Evolutionary conservation across 208 protist genomes (phyloP).

Genomic region (Leptomonas pyrrhocoris): DNA sequence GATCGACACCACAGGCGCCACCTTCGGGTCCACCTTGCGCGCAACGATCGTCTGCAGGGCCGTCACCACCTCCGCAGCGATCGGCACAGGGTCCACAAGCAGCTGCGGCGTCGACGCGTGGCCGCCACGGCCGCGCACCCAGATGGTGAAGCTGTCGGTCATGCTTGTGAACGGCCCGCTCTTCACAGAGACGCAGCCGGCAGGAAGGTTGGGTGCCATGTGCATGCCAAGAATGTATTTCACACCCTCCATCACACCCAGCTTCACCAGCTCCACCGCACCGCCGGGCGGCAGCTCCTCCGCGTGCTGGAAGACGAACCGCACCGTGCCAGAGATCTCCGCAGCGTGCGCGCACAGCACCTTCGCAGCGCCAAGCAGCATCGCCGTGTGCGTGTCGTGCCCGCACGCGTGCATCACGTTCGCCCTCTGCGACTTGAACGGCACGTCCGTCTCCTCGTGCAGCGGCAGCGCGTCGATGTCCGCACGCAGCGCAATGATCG

Average conservation of each 20-base stretch:
- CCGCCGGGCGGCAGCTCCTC: slow-evolving; percentile 66
- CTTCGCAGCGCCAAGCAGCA: slow-evolving; percentile 72
- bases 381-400: slow-evolving; percentile 70
- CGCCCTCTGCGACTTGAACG: slow-evolving; percentile 54
- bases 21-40: too few relatives aligned
- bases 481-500: slow-evolving; percentile 65
- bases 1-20: too few relatives aligned
- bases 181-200: slow-evolving; percentile 23
- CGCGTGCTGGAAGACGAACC: slow-evolving; percentile 77
- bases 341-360: slow-evolving; percentile 54
- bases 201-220: slow-evolving; percentile 31
- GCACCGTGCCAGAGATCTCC: slow-evolving; percentile 59
- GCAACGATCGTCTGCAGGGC: too few relatives aligned
- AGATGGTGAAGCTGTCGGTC: slow-evolving; percentile 43
- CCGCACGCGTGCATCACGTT: slow-evolving; percentile 78
- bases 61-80: too few relatives aligned
- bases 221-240: slow-evolving; percentile 57
- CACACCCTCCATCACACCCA: slow-evolving; percentile 57
- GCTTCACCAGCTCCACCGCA: slow-evolving; percentile 52
- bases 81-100: slow-evolving; percentile 61
- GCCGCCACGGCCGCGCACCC: slow-evolving; percentile 53
- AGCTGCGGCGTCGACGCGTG: slow-evolving; percentile 67
- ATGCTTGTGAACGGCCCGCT: slow-evolving; percentile 32
- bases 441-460: slow-evolving; percentile 65
- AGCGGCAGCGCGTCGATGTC: slow-evolving; percentile 77